A percentile compares a stretch with the other conserved stretches of the same genome.
Evolutionary conservation across 2,329 filamentous ascomycete species (phyloP).

Genomic region (Ceratocystiopsis sp.): DNA sequence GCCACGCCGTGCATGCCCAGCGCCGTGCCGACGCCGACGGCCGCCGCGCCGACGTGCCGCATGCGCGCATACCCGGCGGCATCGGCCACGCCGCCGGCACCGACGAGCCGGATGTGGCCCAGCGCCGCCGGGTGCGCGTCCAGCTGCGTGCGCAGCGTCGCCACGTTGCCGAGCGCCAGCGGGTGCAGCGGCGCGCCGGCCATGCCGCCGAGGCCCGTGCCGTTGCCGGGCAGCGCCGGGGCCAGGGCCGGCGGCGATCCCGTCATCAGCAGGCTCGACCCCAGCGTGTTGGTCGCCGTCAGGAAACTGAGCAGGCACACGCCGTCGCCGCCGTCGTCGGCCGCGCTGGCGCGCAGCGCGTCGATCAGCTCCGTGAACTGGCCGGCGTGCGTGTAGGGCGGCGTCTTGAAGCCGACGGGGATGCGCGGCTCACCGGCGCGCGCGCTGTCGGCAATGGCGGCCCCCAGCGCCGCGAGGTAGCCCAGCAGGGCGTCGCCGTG

Average conservation of each 20-base stretch:
- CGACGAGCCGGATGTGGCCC: conserved; percentile 44
- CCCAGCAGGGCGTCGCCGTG: conserved; percentile 27
- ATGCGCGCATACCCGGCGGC: conserved; percentile 45
- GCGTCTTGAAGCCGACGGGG: conserved; percentile 50
- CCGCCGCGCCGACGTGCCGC: conserved; percentile 45
- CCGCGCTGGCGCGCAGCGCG: conserved; percentile 24
- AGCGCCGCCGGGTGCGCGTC: conserved; percentile 28
- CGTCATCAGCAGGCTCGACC: conserved; percentile 43
- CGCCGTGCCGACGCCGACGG: conserved; percentile 53
- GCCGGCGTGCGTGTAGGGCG: conserved; percentile 54
- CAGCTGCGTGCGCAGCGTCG: conserved; percentile 44
- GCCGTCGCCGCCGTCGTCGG: conserved; percentile 8
- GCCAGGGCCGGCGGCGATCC: conserved; percentile 13
- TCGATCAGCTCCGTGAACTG: conserved; percentile 43
- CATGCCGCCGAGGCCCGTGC: conserved; percentile 44
- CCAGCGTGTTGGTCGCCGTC: conserved; percentile 58
- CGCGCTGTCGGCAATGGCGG: neutral
- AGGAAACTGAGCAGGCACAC: conserved; percentile 43
- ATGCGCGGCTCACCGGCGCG: conserved; percentile 11
- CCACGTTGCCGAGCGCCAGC: conserved; percentile 58
- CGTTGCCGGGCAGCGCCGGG: conserved; percentile 34
- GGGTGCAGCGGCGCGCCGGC: conserved; percentile 58
- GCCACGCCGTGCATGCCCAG: conserved; percentile 43
- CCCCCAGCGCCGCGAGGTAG: conserved; percentile 34
- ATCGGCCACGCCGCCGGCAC: conserved; percentile 56